These are phyloP conservation scores for Phytopythium sindhum DNA, from an alignment of 352 stramenopile species.

Conservation along the genomic window DNA sequence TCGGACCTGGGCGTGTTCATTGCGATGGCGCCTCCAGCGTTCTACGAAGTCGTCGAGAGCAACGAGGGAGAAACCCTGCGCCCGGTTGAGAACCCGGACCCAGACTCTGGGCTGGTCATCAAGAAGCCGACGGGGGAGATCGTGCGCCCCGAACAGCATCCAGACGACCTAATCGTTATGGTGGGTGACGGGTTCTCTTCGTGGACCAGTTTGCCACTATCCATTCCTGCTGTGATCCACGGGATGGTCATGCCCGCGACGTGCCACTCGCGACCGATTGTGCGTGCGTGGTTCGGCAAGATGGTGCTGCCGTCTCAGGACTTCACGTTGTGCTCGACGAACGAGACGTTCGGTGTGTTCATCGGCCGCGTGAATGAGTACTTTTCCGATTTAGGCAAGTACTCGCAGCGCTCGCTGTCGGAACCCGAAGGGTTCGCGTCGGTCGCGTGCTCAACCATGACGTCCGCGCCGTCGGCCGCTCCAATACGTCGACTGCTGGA, in stretches of 20 bases:
- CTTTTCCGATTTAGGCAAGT: conserved; percentile 9
- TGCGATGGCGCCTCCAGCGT: conserved; percentile 17
- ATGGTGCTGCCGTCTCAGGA: conserved; percentile 29
- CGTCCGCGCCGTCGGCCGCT: not conserved
- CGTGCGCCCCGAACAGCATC: conserved; percentile 10
- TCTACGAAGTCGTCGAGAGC: conserved; percentile 10
- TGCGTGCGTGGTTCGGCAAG: conserved; percentile 39
- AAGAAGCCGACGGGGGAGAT: conserved; percentile 6
- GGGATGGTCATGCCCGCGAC: conserved; percentile 22
- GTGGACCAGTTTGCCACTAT: conserved; percentile 10
- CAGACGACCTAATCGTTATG: conserved; percentile 17
- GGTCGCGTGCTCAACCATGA: conserved; percentile 15
- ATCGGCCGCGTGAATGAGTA: conserved; percentile 1
- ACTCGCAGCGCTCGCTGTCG: conserved; percentile 3
- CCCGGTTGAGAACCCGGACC: conserved; percentile 14
- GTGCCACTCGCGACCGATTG: conserved; percentile 9
- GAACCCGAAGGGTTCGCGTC: conserved; percentile 20
- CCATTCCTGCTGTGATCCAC: conserved; percentile 18
- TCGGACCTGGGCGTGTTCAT: conserved; percentile 21
- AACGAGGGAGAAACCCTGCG: not conserved
- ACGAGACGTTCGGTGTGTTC: conserved; percentile 27
- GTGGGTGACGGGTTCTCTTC: conserved; percentile 18
- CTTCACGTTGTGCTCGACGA: conserved; percentile 22
- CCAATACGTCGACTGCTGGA: conserved; percentile 17
- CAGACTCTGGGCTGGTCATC: conserved; percentile 12